Evolutionary conservation across 2,329 filamentous ascomycete genomes (phyloP).

Genomic region (Sclerotinia glacialis): DNA sequence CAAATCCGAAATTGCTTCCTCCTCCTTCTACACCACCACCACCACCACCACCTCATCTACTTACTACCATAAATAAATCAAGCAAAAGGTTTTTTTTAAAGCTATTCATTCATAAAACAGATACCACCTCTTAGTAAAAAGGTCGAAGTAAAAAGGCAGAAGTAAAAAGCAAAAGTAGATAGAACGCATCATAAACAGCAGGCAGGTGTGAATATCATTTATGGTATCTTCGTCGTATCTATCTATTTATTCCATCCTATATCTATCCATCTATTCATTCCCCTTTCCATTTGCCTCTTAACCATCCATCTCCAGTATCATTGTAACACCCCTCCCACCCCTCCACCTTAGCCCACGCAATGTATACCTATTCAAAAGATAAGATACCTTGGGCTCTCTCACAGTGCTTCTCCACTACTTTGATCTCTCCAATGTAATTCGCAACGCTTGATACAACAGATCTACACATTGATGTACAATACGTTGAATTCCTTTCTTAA

Average conservation of each 20-base stretch:
- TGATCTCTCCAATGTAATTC: not conserved
- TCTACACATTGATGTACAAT: slow-evolving; percentile 11
- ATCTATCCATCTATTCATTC: not conserved
- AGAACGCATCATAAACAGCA: not conserved
- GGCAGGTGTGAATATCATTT: not conserved
- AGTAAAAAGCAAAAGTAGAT: not conserved
- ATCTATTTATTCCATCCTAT: not conserved
- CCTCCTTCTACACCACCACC: too few species aligned
- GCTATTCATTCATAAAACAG: too few species aligned
- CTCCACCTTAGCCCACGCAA: too few species aligned
- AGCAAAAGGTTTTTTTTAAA: too few species aligned
- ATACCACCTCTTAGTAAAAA: too few species aligned
- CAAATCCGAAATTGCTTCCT: too few species aligned
- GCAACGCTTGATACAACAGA: not conserved
- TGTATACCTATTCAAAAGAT: not conserved
- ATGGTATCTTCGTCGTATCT: slow-evolving; percentile 1
- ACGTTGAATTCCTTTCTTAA: not conserved
- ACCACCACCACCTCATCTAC: too few species aligned
- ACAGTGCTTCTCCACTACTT: not conserved
- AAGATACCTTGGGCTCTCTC: too few species aligned
- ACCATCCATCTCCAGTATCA: not conserved
- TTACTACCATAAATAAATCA: too few species aligned
- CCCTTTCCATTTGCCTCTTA: not conserved
- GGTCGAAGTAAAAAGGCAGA: too few species aligned
- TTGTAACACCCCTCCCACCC: too few species aligned